Conservation (phyloP, 345 rosid species). For the Eutrema heterophyllum region DNA sequence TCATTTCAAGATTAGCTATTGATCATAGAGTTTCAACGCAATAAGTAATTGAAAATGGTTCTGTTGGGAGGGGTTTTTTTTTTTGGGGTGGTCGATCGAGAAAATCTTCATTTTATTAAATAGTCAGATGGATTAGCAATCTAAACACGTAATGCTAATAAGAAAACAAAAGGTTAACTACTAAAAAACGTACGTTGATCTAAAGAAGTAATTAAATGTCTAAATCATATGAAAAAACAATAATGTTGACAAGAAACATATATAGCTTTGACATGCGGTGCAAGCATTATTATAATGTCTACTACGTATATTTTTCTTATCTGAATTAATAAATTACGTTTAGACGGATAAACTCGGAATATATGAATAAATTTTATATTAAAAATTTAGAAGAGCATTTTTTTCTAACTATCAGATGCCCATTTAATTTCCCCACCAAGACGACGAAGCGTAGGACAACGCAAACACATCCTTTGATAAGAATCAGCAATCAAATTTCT, state of each 20-base stretch:
- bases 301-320: not conserved
- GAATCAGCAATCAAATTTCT: not conserved
- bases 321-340: not conserved
- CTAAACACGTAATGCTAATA: not conserved
- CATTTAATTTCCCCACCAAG: not conserved
- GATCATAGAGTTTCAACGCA: not conserved
- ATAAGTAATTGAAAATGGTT: too few relatives aligned
- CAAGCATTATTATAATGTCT: not conserved
- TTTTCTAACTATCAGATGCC: not conserved
- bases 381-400: not conserved
- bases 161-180: not conserved
- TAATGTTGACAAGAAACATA: not conserved
- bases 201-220: not conserved
- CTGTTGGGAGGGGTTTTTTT: not conserved
- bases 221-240: not conserved
- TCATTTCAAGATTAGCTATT: not conserved
- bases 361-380: too few relatives aligned
- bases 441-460: not conserved
- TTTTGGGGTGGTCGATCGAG: not conserved
- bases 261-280: constrained; percentile 6
- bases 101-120: not conserved
- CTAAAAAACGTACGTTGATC: not conserved
- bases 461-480: not conserved
- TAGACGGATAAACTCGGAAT: not conserved
- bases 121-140: not conserved